Base-by-base conservation (phyloP, 2,329 filamentous ascomycete species). In the Clonostachys sp. region DNA sequence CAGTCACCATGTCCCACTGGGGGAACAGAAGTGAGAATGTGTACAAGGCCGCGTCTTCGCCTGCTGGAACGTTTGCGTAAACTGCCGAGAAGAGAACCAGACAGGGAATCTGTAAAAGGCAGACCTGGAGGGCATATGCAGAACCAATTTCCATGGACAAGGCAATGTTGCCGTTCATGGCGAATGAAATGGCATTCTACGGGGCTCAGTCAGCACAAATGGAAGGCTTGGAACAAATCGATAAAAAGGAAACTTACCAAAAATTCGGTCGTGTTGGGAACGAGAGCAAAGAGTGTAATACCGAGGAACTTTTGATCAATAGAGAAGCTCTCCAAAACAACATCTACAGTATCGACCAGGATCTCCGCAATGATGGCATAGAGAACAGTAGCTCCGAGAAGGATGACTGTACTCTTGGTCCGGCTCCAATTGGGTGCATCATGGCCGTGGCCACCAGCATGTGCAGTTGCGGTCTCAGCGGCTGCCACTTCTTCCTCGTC, bases 131-230 rank as follows among this genome's bases (percentile, higher is more conserved):
- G 2, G 94, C 94, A 62, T 99, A 99, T 3, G 92, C 92, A 1
- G 91, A 96, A 55, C 94, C 94, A 57, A 99, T 99, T 63, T 99
- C 94, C 94, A 99, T 99, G 36, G 91, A 96, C 16, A 99, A 74
- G 0, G 94, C 94, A 66, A 99, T 97, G 66, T 99, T 99, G 50
- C 94, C 94, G 61, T 99, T 97, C 92, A 99, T 99, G 46, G 94
- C 94, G 64, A 99, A 99, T 1, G 91, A 96, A 50, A 99, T 99
- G 63, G 92, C 94, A 67, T 99, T 99, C 84, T 91, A 30, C 6
- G 40, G 49, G 55, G 49, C 53, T 42, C 34, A 35, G n/a, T 33
- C 20, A 20, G 34, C 41, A 50, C 52, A n/a, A 57, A 6, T 44
- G 24, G 24, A 30, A 10, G 24, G 9, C 24, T 30, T 30, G 9